Base-by-base conservation (phyloP, 176 grass and related monocot species). In the Avena insularis region DNA sequence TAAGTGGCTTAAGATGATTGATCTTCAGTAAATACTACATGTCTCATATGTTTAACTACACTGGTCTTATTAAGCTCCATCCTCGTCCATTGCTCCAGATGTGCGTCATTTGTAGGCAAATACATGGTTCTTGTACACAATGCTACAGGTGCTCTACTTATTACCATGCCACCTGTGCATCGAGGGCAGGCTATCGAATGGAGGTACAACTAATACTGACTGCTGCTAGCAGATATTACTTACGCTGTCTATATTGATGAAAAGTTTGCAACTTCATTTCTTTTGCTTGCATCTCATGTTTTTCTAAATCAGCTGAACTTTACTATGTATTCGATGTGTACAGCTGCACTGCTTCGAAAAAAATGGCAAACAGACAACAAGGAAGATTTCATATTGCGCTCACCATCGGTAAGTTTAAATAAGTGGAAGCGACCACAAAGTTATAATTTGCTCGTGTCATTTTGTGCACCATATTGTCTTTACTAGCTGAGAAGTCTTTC, bases 151-250 rank as follows among this genome's bases (percentile, higher is more conserved):
- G 96, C 78, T 98, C 96, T 31, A 94, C 93, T 86, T 89, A 96
- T 88, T 98, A 96, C 82, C 96, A 98, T 92, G 96, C 96, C 66
- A 96, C 95, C 77, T 98, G 96, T 92, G 96, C 96, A 89, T 98
- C 96, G 68, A 94, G 96, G 91, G 93, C 92, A 78, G 96, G 96
- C 25, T 91, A 98, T 71, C 85, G 84, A 81, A 98, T 98, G 96
- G 96, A 98, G 96, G 96, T 98, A 92, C 71, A 88, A 16, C 79
- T 83, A 57, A 75, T 86, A 90, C 49, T 81, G 61, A 61, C 31
- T 54, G 19, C 5, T 82, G 71, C 33, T 50, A 82, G 31, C 16
- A n/a, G 35, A 90, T 76, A 73, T 13, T 46, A 50, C 57, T 82
- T 60, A 60, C 13, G 12, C 21, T 81, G 71, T 57, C 11, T 87